phyloP scores from a whole-genome alignment of 768 basidiomycete genomes.

The Boletus rufocinnamomeus region DNA sequence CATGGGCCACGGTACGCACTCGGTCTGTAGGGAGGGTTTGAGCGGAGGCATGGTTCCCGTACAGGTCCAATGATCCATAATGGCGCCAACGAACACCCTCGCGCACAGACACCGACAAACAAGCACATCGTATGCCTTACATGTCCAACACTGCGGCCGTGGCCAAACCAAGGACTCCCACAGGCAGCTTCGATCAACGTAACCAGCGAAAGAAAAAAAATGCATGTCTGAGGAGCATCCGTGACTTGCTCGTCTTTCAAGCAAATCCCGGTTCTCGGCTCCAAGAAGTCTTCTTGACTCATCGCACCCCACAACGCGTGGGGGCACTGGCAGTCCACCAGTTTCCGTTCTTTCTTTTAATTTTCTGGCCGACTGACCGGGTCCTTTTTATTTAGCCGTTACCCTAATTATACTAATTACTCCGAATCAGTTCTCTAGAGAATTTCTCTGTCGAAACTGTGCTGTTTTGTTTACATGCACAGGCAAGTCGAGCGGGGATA shows the following conservation, averaged over 20 bases:
- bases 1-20: not conserved
- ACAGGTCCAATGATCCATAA: not conserved
- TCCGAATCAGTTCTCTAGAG: too few species aligned
- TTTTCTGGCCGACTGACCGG: not conserved
- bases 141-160: not conserved
- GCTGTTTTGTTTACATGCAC: not conserved
- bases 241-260: not conserved
- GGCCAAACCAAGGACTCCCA: not conserved
- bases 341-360: not conserved
- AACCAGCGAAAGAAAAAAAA: not conserved
- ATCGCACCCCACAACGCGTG: not conserved
- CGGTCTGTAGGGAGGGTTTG: not conserved
- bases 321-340: not conserved
- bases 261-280: not conserved
- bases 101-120: not conserved
- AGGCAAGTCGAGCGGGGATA: not conserved
- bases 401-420: not conserved
- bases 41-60: not conserved
- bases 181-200: not conserved
- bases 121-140: not conserved
- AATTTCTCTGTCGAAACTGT: too few species aligned
- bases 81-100: not conserved
- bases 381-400: not conserved
- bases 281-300: not conserved
- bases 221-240: too few species aligned